Base-by-base conservation (phyloP, 306 rosid genomes). In the Acacia confusa region DNA sequence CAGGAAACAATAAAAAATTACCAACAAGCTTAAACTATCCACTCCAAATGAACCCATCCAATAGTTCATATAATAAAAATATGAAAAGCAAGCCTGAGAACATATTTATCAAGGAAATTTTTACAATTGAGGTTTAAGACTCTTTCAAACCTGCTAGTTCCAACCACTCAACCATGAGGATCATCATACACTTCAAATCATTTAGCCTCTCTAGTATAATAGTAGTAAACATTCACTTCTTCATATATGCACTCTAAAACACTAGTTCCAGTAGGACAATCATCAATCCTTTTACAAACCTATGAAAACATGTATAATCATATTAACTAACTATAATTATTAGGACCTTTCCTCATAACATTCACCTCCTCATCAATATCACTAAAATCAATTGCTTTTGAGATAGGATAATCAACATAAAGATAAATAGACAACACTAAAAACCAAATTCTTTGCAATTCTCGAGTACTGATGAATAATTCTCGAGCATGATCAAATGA, bases 91-190 rank as follows among this genome's bases (percentile, higher is more conserved):
- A n/a, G n/a, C n/a, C n/a, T 41, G 32, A 47, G 47, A 80, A 82
- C 77, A 73, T 74, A 67, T 70, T 66, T 80, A 58, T 72, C 79
- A 68, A 73, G 9, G 67, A 47, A 58, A 36, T 58, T 74, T 30
- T n/a, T 2, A 47, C 58, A 28, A 58, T 12, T 45, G 15, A 50
- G 16, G 41, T 38, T 48, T 44, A 69, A 76, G 28, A 40, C 32
- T 68, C 53, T 36, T 36, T 34, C 22, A 28, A 80, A 94, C 98
- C 98, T 94, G 94, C 92, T 92, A 94, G 78, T 92, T 78, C 97
- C 98, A 92, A 43, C 98, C 98, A 81, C 76, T 79, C 83, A 88
- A 80, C 98, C 97, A 85, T 90, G 95, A 75, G 97, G 94, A 77
- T 82, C 88, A 69, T 90, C 97, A 86, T 90, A 91, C 77, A 94